Evolutionary conservation across 1,139 yeast species (phyloP), one percentile per base, ranked within the genome.

Genomic region (Candida neerlandica): DNA sequence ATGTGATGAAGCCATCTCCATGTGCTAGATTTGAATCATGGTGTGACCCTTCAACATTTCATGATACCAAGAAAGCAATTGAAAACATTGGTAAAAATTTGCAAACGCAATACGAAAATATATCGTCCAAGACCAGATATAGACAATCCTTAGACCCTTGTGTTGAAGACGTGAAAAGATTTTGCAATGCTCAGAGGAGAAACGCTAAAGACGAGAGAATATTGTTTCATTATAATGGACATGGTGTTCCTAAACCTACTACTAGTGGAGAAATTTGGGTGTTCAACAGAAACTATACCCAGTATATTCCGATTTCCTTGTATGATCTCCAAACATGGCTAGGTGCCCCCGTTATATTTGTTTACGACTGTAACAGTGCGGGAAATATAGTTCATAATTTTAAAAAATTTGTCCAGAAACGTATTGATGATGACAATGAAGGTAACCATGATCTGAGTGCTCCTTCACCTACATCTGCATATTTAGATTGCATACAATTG

Each of bases 221-320:
- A 10, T 67, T 94, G 47, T 94, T 94, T 66, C 99, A 95, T 65
- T 94, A 95, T 65, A 94, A 94, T 61, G 99, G 99, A 3, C 99
- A 94, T 63, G 99, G 99, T 15, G 99, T 94, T 2, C 99, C 99
- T 0, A 91, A 91, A 57, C 99, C 99, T 0, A 95, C 99, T 0
- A 84, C 91, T 27, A 84, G 92, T 48, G 99, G 99, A n/a, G 99
- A 94, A 63, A 90, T 94, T 19, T 94, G 99, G 99, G 98, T 95
- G 14, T 94, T 94, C 70, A 94, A 94, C 66, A 75, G 97, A 58
- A 97, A 97, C 1, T 95, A 92, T 65, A 94, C 99, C 1, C 99
- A 94, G 69, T 94, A 94, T 64, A 94, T 94, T 53, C 99, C 99
- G 1, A 95, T 94, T 1, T 89, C 97, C 5, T 71, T 94, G 19